These are phyloP conservation scores for Stenogyne calaminthoides DNA, from an alignment of 305 asterid species.

Conservation along the genomic window DNA sequence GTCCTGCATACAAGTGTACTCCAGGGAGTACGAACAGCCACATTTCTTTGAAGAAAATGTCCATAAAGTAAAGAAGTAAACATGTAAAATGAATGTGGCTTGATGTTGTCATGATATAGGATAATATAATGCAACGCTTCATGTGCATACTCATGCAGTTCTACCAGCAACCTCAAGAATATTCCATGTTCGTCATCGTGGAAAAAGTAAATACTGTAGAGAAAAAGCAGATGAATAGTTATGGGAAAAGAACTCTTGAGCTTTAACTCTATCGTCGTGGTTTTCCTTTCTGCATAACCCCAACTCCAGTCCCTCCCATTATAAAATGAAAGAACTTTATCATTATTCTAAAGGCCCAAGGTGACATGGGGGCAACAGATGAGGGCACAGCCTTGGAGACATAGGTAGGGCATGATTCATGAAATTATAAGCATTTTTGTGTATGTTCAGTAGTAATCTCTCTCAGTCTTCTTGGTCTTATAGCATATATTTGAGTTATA, in stretches of 20 bases:
- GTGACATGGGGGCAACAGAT: not conserved
- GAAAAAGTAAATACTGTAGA: not conserved
- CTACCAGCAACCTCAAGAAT: slow-evolving; percentile 6
- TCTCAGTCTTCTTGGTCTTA: not conserved
- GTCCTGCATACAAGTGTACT: not conserved
- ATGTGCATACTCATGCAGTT: not conserved
- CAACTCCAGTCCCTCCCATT: not conserved
- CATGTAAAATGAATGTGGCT: not conserved
- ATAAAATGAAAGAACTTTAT: not conserved
- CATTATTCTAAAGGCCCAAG: not conserved
- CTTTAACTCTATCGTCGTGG: not conserved
- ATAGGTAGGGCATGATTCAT: not conserved
- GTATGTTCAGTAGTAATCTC: not conserved
- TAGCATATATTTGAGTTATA: not conserved
- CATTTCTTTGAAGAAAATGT: not conserved
- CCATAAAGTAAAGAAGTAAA: not conserved
- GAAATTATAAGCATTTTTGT: not conserved
- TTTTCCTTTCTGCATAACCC: not conserved
- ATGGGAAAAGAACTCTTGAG: not conserved
- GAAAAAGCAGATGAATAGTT: slow-evolving; percentile 2
- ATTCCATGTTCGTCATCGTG: not conserved
- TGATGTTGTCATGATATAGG: not conserved
- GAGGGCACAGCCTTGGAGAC: not conserved
- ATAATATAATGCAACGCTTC: not conserved
- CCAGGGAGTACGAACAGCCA: not conserved